Percentiles rank a stretch among this genome's conserved stretches.
Evolutionary conservation across 768 basidiomycete genomes (phyloP).

Genomic region (Artomyces pyxidatus): DNA sequence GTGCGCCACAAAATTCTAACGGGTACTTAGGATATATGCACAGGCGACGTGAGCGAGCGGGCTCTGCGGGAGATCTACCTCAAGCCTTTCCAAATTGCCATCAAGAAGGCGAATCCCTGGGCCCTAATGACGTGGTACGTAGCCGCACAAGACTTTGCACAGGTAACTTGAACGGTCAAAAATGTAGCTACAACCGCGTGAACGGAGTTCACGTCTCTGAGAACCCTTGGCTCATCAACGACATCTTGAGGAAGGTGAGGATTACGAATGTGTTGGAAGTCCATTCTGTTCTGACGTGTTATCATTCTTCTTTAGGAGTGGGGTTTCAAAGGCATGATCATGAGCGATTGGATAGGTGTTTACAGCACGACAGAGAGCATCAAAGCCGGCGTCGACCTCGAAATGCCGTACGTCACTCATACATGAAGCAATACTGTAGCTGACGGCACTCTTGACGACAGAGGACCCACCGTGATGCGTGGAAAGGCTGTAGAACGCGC

Average conservation of each 20-base stretch:
- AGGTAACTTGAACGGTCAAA: background rate
- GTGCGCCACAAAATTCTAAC: background rate
- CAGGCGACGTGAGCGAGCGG: slow-evolving; percentile 45
- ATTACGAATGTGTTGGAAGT: background rate
- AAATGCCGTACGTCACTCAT: slow-evolving; percentile 43
- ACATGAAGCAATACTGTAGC: background rate
- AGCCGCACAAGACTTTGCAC: background rate
- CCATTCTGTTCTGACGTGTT: background rate
- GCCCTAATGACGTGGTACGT: slow-evolving; percentile 51
- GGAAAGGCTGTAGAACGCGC: slow-evolving; percentile 35
- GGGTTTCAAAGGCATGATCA: slow-evolving; percentile 51
- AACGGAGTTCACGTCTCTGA: slow-evolving; percentile 57
- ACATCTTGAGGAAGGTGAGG: slow-evolving; percentile 42
- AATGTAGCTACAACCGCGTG: slow-evolving; percentile 46
- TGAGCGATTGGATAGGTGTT: slow-evolving; percentile 52
- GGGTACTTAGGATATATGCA: too few relatives aligned
- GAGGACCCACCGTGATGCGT: slow-evolving; percentile 42
- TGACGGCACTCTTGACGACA: slow-evolving; percentile 8
- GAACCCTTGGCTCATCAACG: slow-evolving; percentile 37
- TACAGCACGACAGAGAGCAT: slow-evolving; percentile 43
- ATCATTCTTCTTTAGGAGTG: slow-evolving; percentile 38
- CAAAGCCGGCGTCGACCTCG: slow-evolving; percentile 56
- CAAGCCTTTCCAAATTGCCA: slow-evolving; percentile 53
- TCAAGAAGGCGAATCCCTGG: slow-evolving; percentile 48
- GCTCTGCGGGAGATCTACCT: slow-evolving; percentile 61